Evolutionary conservation across 2,329 filamentous ascomycete species (phyloP), one percentile per base, ranked within the genome.

Genomic region (Penicillium sclerotigenum): DNA sequence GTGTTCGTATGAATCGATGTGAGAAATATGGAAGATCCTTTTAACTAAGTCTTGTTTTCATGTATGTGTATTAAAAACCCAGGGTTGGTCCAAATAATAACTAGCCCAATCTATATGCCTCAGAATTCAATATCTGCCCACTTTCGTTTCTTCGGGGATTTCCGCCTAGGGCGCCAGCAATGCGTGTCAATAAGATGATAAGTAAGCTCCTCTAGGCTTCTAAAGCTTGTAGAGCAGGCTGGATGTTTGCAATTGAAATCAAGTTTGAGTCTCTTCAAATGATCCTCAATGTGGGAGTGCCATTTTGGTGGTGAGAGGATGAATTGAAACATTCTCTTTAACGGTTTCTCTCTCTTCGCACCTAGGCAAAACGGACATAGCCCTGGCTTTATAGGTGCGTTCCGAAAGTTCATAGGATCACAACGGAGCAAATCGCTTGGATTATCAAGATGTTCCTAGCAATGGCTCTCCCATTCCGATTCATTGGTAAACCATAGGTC

Each of bases 291-390:
- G 34, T 53, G n/a, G 29, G 41, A 47, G 36, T 53, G 33, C 50
- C 6, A 53, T n/a, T 53, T 20, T 18, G 34, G 50, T 36, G 26
- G 41, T 26, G 13, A 33, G 16, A 37, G 20, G 24, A 54, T 14
- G 26, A 49, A 55, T 50, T 55, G 22, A 40, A 24, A 28, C 31
- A 55, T 55, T 42, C 52, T 38, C 38, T 41, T 50, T 38, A n/a
- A 38, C 9, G 40, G 52, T 28, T 29, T 43, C 29, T 36, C 6
- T 37, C 20, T 45, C 22, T 14, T 51, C 11, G 49, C 26, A 24
- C 56, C 51, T 13, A 62, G 41, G 29, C 41, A 60, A 45, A 62
- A 62, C 28, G 36, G 56, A 26, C 31, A 60, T 20, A 54, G 51
- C n/a, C 47, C 56, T 40, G 33, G 29, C 43, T 62, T 62, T 24